Evolutionary conservation across 768 basidiomycete species (phyloP).

Genomic region (Chlorophyllum brunneum): DNA sequence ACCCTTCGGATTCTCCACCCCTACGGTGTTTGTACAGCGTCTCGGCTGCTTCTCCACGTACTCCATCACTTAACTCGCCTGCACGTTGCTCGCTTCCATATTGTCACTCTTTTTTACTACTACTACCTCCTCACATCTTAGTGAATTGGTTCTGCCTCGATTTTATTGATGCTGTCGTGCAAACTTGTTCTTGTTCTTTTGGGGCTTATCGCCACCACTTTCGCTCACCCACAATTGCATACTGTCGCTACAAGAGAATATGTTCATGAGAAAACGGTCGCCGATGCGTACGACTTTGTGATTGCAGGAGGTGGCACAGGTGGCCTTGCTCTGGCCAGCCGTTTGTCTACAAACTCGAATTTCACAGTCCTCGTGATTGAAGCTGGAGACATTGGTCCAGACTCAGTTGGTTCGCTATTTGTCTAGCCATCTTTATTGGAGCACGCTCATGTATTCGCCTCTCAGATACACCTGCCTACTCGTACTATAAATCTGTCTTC

Average conservation of each 20-base stretch:
- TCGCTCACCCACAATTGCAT: not conserved
- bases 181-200: not conserved
- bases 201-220: not conserved
- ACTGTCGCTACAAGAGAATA: conserved; percentile 12
- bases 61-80: no score
- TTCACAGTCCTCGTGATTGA: conserved; percentile 35
- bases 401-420: conserved; percentile 30
- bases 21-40: no score
- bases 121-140: not conserved
- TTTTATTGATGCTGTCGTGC: not conserved
- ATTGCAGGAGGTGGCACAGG: conserved; percentile 34
- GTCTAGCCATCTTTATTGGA: no score
- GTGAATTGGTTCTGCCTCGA: no score
- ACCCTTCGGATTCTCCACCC: no score
- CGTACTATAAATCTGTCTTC: conserved; percentile 50
- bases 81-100: no score
- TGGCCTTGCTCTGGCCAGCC: conserved; percentile 32
- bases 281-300: conserved; percentile 31
- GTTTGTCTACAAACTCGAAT: conserved; percentile 31
- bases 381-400: conserved; percentile 43
- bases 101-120: no score
- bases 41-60: no score
- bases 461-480: conserved; percentile 45
- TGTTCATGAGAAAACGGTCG: conserved; percentile 6
- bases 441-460: no score